These are phyloP conservation scores for Tetragonia tetragonoides DNA, from an alignment of 148 eudicot species.

Conservation along the genomic window DNA sequence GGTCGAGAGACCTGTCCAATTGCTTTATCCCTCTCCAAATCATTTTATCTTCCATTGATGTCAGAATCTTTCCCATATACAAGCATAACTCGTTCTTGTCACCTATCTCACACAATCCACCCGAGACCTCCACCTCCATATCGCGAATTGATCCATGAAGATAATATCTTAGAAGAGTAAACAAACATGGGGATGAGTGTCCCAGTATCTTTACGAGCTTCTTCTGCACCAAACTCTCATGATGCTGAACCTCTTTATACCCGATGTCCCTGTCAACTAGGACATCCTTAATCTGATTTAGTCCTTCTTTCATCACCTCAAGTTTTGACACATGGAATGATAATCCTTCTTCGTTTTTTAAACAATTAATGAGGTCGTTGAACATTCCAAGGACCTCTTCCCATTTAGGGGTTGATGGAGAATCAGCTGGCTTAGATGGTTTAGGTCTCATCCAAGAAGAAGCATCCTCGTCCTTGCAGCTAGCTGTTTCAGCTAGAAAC, in stretches of 20 bases:
- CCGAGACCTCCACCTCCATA: slow-evolving; percentile 67
- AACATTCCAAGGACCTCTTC: slow-evolving; percentile 79
- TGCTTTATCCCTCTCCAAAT: slow-evolving; percentile 68
- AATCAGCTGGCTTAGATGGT: slow-evolving; percentile 36
- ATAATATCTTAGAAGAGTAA: slow-evolving; percentile 73
- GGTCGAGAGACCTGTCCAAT: slow-evolving; percentile 58
- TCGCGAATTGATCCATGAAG: slow-evolving; percentile 59
- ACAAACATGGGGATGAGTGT: slow-evolving; percentile 72
- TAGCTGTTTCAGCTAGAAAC: slow-evolving; percentile 50
- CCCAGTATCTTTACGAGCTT: slow-evolving; percentile 68
- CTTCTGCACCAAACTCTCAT: slow-evolving; percentile 71
- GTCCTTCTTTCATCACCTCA: slow-evolving; percentile 86
- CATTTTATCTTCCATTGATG: slow-evolving; percentile 60
- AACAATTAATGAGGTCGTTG: slow-evolving; percentile 56
- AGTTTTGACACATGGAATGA: slow-evolving; percentile 57
- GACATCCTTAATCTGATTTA: slow-evolving; percentile 70
- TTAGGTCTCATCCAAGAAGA: slow-evolving; percentile 86
- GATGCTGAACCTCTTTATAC: slow-evolving; percentile 62
- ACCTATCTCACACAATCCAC: slow-evolving; percentile 50
- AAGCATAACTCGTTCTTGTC: slow-evolving; percentile 43
- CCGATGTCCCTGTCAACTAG: slow-evolving; percentile 65
- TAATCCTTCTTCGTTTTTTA: slow-evolving; percentile 49
- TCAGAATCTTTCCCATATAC: slow-evolving; percentile 74
- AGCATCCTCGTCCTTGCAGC: slow-evolving; percentile 47
- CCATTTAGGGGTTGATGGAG: slow-evolving; percentile 57